Conservation (phyloP, 441 rosid species). For the Iberis amara region DNA sequence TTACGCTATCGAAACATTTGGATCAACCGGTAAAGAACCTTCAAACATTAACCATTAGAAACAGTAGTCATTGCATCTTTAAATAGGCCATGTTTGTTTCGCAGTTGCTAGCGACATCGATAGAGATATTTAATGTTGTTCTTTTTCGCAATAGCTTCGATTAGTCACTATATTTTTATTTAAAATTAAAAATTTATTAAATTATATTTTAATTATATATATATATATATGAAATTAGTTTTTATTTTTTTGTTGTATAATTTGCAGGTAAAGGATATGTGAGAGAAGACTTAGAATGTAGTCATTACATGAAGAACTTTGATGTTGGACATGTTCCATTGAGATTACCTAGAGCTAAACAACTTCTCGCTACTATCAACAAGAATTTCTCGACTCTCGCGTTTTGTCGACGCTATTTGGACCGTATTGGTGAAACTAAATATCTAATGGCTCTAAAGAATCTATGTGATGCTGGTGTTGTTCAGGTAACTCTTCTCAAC, state of each 20-base stretch:
- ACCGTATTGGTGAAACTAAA: constrained; percentile 86
- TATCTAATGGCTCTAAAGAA: constrained; percentile 84
- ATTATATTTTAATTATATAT: no score
- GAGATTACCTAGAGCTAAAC: constrained; percentile 89
- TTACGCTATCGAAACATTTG: constrained; percentile 92
- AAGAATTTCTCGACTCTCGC: constrained; percentile 91
- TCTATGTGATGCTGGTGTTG: constrained; percentile 74
- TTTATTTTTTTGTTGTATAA: no score
- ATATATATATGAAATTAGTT: no score
- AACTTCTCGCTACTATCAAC: constrained; percentile 83
- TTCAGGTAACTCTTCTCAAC: constrained; percentile 54
- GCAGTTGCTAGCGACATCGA: no score
- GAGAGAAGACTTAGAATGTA: constrained; percentile 91
- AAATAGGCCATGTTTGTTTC: no score
- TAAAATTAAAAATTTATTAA: no score
- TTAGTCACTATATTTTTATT: no score
- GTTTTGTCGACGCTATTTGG: constrained; percentile 81
- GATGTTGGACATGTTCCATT: constrained; percentile 74
- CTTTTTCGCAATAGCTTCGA: no score
- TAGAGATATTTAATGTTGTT: no score
- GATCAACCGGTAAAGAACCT: constrained; percentile 63
- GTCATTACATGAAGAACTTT: constrained; percentile 91
- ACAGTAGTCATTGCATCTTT: background rate
- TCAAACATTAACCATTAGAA: background rate
- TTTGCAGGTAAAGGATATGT: constrained; percentile 81